Evolutionary conservation across 345 rosid species (phyloP).

Genomic region (Hypericum androsaemum): DNA sequence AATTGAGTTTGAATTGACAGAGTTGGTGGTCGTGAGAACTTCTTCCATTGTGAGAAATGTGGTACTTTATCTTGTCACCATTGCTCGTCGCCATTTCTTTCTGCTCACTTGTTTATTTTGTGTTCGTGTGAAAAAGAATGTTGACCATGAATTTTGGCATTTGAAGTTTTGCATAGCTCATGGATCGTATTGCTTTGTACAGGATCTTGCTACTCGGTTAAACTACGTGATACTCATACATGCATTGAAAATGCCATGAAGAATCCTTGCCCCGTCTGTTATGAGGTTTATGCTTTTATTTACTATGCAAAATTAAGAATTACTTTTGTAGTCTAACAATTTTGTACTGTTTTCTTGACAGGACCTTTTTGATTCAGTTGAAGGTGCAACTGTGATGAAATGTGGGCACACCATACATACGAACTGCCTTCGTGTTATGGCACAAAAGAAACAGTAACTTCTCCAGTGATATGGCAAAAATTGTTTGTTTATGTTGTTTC

Average conservation of each 20-base stretch:
- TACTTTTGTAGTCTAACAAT: conserved; percentile 8
- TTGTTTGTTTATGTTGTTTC: no score
- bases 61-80: conserved; percentile 40
- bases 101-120: background rate
- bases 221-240: conserved; percentile 40
- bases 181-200: no score
- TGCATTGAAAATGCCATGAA: conserved; percentile 73
- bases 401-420: conserved; percentile 75
- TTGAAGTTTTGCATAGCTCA: no score
- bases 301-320: background rate
- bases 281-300: conserved; percentile 44
- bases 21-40: conserved; percentile 76
- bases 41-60: no score
- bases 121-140: background rate
- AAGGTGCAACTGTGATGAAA: conserved; percentile 32
- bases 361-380: conserved; percentile 70
- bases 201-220: conserved; percentile 52
- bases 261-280: conserved; percentile 65
- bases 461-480: no score
- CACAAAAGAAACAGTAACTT: conserved; percentile 33
- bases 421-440: conserved; percentile 47
- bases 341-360: conserved; percentile 13
- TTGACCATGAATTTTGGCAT: no score
- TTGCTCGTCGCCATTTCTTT: conserved; percentile 3
- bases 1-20: no score